Base-by-base conservation (phyloP, 2,329 filamentous ascomycete species). In the Pseudogymnoascus sp. region DNA sequence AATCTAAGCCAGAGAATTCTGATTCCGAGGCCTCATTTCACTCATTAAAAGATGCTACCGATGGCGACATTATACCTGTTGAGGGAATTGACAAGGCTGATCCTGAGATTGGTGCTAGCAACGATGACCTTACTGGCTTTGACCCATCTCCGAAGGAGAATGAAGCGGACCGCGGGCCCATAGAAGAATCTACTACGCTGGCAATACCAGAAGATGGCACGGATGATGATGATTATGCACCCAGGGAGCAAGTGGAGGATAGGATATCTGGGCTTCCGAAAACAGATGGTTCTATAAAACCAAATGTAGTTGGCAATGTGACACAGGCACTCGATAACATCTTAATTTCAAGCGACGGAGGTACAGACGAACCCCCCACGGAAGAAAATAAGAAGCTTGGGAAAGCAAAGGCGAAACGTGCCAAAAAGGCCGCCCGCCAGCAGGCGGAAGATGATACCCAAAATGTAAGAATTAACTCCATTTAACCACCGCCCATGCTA, bases 331-430 rank as follows among this genome's bases (percentile, higher is more conserved):
- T 62, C 41, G 67, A 67, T 10, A 48, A 64, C 64, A 57, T 62
- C 61, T 23, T 66, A 6, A 65, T 66, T 25, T 69, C 70, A 8
- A 69, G 62, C n/a, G 69, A 67, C 14, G 65, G 62, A 8, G 63
- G 65, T 3, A 62, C 48, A 11, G 54, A 63, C 39, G 54, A 57
- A 62, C 60, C 64, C 13, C 48, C 67, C 31, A 62, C 70, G 8
- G 64, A 69, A 36, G 51, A 57, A 57, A 57, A 57, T 21, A 69
- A 71, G 39, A 79, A 78, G 64, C 45, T 80, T 13, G 80, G 81
- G 19, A 83, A 82, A 68, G 81, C 81, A 28, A 84, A 83, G 68
- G 77, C 78, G 65, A 83, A 81, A 68, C 77, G 79, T 62, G 80
- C 79, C 34, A 81, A 78, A 68, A 83, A 78, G 68, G 79, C 78